These are phyloP conservation scores for Aspergillus glaucus DNA, from an alignment of 2,329 filamentous ascomycete species.

Conservation along the genomic window DNA sequence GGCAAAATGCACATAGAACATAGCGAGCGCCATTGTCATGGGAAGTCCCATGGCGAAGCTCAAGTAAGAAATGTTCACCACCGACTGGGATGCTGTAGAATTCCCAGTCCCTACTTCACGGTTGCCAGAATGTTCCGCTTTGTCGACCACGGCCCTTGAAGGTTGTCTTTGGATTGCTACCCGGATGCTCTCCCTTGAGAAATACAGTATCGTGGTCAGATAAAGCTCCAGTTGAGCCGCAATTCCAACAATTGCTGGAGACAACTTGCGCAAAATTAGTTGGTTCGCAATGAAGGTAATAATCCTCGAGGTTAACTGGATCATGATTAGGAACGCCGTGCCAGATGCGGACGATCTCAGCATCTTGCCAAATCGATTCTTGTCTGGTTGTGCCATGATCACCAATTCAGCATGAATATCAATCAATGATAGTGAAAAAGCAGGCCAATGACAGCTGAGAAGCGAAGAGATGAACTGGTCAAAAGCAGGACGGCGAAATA, in stretches of 20 bases:
- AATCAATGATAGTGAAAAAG: not conserved
- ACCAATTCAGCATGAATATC: not conserved
- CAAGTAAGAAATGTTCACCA: slow-evolving; percentile 83
- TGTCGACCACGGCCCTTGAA: slow-evolving; percentile 17
- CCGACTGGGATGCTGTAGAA: slow-evolving; percentile 54
- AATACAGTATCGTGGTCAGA: slow-evolving; percentile 88
- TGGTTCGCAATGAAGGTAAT: slow-evolving; percentile 92
- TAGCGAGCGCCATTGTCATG: slow-evolving; percentile 59
- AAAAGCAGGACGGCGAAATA: no score
- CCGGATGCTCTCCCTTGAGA: slow-evolving; percentile 82
- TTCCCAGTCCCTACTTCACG: slow-evolving; percentile 14
- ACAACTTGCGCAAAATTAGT: slow-evolving; percentile 77
- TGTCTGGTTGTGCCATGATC: slow-evolving; percentile 14
- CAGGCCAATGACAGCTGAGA: no score
- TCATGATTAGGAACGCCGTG: slow-evolving; percentile 76
- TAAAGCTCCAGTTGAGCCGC: slow-evolving; percentile 89
- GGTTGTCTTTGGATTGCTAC: slow-evolving; percentile 81
- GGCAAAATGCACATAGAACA: slow-evolving; percentile 57
- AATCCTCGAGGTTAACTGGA: slow-evolving; percentile 80
- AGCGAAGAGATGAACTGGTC: no score
- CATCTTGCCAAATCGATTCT: slow-evolving; percentile 15
- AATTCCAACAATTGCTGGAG: slow-evolving; percentile 75
- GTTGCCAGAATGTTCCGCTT: slow-evolving; percentile 2
- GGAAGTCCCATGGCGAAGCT: slow-evolving; percentile 62
- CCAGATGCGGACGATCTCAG: slow-evolving; percentile 52